These are phyloP conservation scores for Aspergillus fructus DNA, from an alignment of 2,329 filamentous ascomycete species.

Conservation along the genomic window DNA sequence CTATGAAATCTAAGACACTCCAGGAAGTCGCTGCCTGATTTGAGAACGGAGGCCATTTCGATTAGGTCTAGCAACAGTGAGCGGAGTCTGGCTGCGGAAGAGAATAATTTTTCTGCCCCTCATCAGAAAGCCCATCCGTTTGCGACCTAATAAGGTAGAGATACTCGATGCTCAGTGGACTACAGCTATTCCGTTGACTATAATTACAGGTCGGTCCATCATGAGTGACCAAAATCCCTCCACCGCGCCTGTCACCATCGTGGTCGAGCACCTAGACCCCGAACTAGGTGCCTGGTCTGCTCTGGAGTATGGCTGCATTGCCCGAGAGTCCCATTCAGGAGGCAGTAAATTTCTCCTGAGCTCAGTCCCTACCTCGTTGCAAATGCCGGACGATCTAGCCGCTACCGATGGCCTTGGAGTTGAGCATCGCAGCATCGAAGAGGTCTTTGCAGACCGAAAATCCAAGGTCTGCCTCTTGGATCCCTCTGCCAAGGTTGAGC, in stretches of 20 bases:
- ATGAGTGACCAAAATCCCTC: slow-evolving; percentile 26
- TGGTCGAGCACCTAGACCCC: slow-evolving; percentile 94
- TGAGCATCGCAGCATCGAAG: slow-evolving; percentile 77
- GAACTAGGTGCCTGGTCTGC: slow-evolving; percentile 93
- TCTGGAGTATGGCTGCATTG: slow-evolving; percentile 87
- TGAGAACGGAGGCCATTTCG: background rate
- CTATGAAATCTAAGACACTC: background rate
- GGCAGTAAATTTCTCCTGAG: slow-evolving; percentile 76
- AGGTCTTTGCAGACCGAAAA: slow-evolving; percentile 72
- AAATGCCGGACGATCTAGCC: slow-evolving; percentile 60
- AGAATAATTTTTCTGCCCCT: background rate
- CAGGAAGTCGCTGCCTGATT: background rate
- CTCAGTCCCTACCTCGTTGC: slow-evolving; percentile 69
- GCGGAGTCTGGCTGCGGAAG: background rate
- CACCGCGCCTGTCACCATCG: slow-evolving; percentile 66
- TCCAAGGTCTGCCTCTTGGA: slow-evolving; percentile 83
- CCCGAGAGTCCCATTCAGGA: slow-evolving; percentile 69
- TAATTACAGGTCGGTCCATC: background rate
- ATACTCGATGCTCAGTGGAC: background rate
- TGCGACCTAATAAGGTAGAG: background rate
- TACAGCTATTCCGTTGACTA: background rate
- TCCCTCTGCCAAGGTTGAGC: slow-evolving; percentile 75
- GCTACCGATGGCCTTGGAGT: slow-evolving; percentile 63
- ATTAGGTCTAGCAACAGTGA: background rate
- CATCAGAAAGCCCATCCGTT: background rate